A percentile compares a stretch with the other conserved stretches of the same genome.
Evolutionary conservation across 2,329 filamentous ascomycete species (phyloP).

Genomic region (Colletotrichum nymphaeae): DNA sequence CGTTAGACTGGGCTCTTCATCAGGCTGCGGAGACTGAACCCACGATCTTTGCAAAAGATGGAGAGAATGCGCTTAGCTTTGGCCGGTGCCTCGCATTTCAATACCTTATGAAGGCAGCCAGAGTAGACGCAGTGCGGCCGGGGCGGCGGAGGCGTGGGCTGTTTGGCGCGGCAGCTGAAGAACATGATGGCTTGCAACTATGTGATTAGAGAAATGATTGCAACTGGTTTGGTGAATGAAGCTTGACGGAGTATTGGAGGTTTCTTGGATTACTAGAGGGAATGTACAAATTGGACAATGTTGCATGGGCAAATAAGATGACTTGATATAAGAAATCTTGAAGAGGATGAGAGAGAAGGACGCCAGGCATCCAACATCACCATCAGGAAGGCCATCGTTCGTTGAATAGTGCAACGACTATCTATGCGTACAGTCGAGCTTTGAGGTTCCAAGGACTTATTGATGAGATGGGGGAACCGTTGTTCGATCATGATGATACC

Average conservation of each 20-base stretch:
- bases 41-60: conserved; percentile 37
- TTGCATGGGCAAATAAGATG: neutral
- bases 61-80: conserved; percentile 17
- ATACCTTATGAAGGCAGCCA: conserved; percentile 23
- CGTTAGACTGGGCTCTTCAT: neutral
- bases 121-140: conserved; percentile 21
- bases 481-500: neutral
- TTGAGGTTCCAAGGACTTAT: too few relatives aligned
- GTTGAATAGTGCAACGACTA: neutral
- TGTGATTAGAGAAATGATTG: neutral
- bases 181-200: conserved; percentile 18
- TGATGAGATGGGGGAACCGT: too few relatives aligned
- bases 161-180: conserved; percentile 33
- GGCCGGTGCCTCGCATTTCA: conserved; percentile 32
- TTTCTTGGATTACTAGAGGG: neutral
- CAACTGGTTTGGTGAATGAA: too few relatives aligned
- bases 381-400: too few relatives aligned
- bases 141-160: neutral
- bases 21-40: neutral
- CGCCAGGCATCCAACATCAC: neutral
- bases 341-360: neutral
- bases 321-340: neutral
- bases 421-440: neutral
- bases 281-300: neutral
- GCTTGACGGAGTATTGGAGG: neutral